Conservation (phyloP, 2,329 filamentous ascomycete genomes). For the Trichophyton verrucosum region DNA sequence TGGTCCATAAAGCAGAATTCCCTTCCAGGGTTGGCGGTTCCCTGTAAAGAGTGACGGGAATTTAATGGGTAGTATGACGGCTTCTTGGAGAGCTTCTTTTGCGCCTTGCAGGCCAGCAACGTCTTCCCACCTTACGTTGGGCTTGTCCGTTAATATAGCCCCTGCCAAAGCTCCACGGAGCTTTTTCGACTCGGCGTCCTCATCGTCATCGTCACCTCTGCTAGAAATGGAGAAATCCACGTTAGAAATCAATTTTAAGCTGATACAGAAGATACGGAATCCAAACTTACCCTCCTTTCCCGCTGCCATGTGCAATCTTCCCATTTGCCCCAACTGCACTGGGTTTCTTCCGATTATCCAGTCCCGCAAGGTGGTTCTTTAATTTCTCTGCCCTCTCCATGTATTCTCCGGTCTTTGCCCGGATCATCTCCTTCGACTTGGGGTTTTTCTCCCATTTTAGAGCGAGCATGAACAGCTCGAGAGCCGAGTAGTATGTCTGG, state of each 20-base stretch:
- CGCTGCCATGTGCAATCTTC: constrained; percentile 37
- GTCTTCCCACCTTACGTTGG: constrained; percentile 96
- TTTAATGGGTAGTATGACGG: constrained; percentile 93
- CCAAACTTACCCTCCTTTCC: constrained; percentile 42
- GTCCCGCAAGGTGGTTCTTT: constrained; percentile 71
- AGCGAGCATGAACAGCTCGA: constrained; percentile 97
- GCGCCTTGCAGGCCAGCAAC: constrained; percentile 87
- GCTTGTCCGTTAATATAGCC: constrained; percentile 87
- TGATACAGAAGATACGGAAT: neutral
- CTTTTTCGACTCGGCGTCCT: constrained; percentile 91
- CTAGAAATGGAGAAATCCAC: constrained; percentile 13
- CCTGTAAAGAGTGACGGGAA: constrained; percentile 94
- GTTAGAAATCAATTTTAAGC: neutral
- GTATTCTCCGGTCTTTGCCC: constrained; percentile 87
- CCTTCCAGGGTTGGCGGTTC: constrained; percentile 96
- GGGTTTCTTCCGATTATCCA: constrained; percentile 40
- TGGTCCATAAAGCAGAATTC: constrained; percentile 88
- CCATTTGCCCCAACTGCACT: constrained; percentile 42
- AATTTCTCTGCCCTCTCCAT: constrained; percentile 98
- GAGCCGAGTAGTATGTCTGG: constrained; percentile 84
- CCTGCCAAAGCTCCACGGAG: constrained; percentile 79
- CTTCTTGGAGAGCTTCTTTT: constrained; percentile 95
- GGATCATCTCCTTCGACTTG: constrained; percentile 93
- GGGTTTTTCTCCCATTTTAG: constrained; percentile 99
- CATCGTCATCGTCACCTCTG: constrained; percentile 47